Evolutionary conservation across 257 asterid species (phyloP), one percentile per base, ranked within the genome.

Genomic region (Lantana camara): DNA sequence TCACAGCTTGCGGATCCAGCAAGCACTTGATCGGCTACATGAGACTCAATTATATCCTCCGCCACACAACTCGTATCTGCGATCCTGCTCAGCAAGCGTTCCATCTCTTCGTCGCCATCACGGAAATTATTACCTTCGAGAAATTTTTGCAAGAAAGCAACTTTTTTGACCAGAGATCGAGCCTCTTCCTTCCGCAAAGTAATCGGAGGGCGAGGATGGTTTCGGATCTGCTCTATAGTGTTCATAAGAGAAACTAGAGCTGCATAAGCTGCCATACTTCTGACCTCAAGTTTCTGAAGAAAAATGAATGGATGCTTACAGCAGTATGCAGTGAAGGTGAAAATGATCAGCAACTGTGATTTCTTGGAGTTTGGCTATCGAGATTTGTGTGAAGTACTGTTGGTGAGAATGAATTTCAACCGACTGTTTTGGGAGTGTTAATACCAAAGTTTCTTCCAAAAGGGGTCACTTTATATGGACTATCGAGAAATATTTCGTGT

Each of bases 121-220:
- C 15, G 17, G 52, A 60, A 34, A 35, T 35, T 35, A 35, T 50
- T 13, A 20, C 0, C n/a, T 63, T 63, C 59, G 50, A 64, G 69
- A 64, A 35, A 64, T 9, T 49, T 23, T 50, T 20, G 69, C 60
- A 64, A 34, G 69, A 64, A 64, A 37, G 7, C 20, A 23, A 64
- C 7, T 4, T 50, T 64, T n/a, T 49, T 19, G 0, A 16, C 21
- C 3, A 64, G 69, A 38, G 40, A 64, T 7, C 37, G 16, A 10
- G 37, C 23, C 2, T 50, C 27, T 6, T 34, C 7, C 13, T 35
- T 0, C 22, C 21, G 23, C 2, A 51, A 49, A n/a, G 50, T 19
- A 35, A 34, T 7, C 5, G 50, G 48, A 19, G 57, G 58, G 57
- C 20, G 7, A 29, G 68, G 68, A 47, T 62, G 57, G 12, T 27